Conservation (phyloP, 768 basidiomycete genomes). For the Agrocybe chaxingu region DNA sequence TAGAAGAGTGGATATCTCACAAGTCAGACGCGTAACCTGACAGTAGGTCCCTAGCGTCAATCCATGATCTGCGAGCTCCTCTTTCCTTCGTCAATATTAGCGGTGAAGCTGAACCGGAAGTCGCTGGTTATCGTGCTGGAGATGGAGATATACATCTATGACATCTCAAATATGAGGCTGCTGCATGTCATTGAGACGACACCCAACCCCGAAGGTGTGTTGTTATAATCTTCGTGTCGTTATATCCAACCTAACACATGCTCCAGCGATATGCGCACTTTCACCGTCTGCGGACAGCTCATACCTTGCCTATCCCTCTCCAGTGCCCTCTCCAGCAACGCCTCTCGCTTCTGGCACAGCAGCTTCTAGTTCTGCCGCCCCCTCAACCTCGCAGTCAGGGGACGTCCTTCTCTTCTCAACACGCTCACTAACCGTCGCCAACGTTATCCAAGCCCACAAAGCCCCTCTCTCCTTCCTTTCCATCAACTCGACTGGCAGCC, state of each 20-base stretch:
- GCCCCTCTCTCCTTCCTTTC: constrained; percentile 84
- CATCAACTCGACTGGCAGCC: constrained; percentile 81
- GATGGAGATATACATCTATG: constrained; percentile 98
- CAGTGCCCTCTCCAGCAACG: constrained; percentile 79
- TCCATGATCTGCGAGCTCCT: constrained; percentile 98
- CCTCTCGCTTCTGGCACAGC: constrained; percentile 34
- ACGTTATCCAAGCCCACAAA: constrained; percentile 98
- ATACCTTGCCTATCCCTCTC: constrained; percentile 95
- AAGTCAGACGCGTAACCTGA: constrained; percentile 4
- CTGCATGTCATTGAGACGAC: constrained; percentile 97
- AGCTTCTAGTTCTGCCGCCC: constrained; percentile 24
- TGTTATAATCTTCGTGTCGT: not conserved
- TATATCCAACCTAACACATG: constrained; percentile 1
- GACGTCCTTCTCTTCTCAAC: constrained; percentile 97
- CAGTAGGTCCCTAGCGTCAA: constrained; percentile 61
- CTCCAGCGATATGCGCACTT: constrained; percentile 88
- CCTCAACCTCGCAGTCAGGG: constrained; percentile 53
- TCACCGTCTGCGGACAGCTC: constrained; percentile 92
- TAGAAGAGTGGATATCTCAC: not conserved
- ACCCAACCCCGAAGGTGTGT: constrained; percentile 87
- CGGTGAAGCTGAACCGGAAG: constrained; percentile 98
- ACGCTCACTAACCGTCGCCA: constrained; percentile 84
- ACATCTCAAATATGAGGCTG: constrained; percentile 97
- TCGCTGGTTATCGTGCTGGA: constrained; percentile 95
- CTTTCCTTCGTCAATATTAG: constrained; percentile 93